Evolutionary conservation across 2,329 filamentous ascomycete species (phyloP), one percentile per base, ranked within the genome.

Genomic region (Fusarium fujikuroi): DNA sequence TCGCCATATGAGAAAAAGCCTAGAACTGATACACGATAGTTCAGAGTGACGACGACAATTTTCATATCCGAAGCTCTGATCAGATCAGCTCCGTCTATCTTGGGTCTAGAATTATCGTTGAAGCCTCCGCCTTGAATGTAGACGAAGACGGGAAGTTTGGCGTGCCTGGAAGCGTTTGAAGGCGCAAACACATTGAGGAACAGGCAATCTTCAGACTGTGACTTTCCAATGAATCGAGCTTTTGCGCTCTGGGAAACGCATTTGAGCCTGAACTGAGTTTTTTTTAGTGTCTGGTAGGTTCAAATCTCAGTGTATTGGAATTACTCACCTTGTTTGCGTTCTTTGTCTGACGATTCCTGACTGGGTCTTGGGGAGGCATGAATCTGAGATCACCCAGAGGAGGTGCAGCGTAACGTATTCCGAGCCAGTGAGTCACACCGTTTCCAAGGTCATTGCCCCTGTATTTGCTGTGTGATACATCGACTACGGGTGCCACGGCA

Each of bases 1-100:
- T 92, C 87, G 21, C 87, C 82, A 66, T 89, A 84, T 7, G 89
- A 88, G 21, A 95, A 84, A 78, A 94, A 95, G 0, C 93, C 92
- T 73, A 90, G 94, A 0, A 89, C 87, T 0, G 92, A 92, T 19
- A 95, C 92, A 15, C 93, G 90, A 79, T 95, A 95, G 81, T 94
- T 95, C 81, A 93, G 87, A 15, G 86, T 91, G 4, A 95, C 91
- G 2, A 94, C 89, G 0, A 95, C 82, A 25, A 94, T 91, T 63
- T 87, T 82, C 46, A 85, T 85, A 23, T 88, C 87, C 0, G 89
- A 91, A 37, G 84, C 78, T 36, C 91, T 84, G 32, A 82, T 80
- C 34, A 94, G 80, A 2, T 87, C 89, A 2, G 85, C 86, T 1
- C 88, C 91, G 71, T 93, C 88, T 71, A 88, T 85, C 70, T 91